These are phyloP conservation scores for Emmonsia crescens DNA, from an alignment of 2,329 filamentous ascomycete genomes.

Conservation along the genomic window DNA sequence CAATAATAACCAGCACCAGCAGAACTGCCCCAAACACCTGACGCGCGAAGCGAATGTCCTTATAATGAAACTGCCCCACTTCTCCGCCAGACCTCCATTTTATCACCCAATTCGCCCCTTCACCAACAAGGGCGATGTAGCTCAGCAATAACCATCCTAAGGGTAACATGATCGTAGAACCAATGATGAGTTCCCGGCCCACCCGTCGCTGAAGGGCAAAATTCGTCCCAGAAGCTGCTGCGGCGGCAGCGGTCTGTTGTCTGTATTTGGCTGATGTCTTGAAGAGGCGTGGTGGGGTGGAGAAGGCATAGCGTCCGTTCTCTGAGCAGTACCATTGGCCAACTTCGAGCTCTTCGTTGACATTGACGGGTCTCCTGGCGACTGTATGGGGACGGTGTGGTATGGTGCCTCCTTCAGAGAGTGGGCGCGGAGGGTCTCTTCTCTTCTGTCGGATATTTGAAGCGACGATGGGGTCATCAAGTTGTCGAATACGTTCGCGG, in stretches of 20 bases:
- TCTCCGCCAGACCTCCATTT: slow-evolving; percentile 8
- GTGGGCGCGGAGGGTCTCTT: background rate
- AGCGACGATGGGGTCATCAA: background rate
- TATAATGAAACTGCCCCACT: slow-evolving; percentile 12
- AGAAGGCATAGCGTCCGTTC: slow-evolving; percentile 11
- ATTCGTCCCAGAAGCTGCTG: background rate
- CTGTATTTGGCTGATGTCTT: background rate
- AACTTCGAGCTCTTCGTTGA: slow-evolving; percentile 7
- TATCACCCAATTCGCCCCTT: slow-evolving; percentile 7
- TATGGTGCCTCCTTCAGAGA: background rate
- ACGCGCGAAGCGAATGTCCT: slow-evolving; percentile 10
- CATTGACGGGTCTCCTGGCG: background rate
- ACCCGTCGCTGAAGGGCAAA: slow-evolving; percentile 9
- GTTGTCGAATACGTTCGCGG: slow-evolving; percentile 5
- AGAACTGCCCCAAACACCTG: slow-evolving; percentile 3
- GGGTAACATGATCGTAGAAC: slow-evolving; percentile 3
- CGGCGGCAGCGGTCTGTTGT: background rate
- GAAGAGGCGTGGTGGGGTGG: slow-evolving; percentile 11
- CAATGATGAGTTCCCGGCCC: slow-evolving; percentile 11
- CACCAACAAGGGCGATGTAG: slow-evolving; percentile 8
- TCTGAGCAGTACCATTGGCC: slow-evolving; percentile 7
- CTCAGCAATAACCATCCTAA: slow-evolving; percentile 12
- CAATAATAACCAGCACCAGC: slow-evolving; percentile 7
- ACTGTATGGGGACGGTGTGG: background rate
- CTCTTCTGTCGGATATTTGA: background rate